Base-by-base conservation (phyloP, 2,329 filamentous ascomycete genomes). In the Clonostachys sp. region DNA sequence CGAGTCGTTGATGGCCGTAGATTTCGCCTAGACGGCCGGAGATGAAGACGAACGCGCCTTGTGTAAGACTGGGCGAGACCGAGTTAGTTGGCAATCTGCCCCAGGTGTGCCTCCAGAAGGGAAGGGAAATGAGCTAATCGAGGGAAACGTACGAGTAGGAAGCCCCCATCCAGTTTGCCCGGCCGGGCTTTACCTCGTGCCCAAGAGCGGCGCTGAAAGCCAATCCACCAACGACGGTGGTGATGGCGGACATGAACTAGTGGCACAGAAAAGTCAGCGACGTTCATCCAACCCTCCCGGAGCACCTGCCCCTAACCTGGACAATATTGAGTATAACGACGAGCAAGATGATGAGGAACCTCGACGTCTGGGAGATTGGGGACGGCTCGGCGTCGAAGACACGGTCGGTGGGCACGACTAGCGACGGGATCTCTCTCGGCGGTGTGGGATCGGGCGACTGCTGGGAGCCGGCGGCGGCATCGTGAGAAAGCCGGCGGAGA, bases 31-130 rank as follows among this genome's bases (percentile, higher is more conserved):
- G 60, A 1, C 77, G 70, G 6, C 77, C 77, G 7, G 68, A 70
- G 5, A 77, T 65, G 1, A 81, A 61, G 14, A 81, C 74, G 49
- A 80, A 78, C 2, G 75, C 68, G 5, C 77, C 71, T 50, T 77
- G 73, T 0, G 75, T 72, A 12, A 78, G 59, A 2, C 71, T 75
- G 34, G 18, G 24, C 24, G 24, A 30, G 24, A 30, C 24, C 8
- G 24, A n/a, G 34, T n/a, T 9, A 4, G 34, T 46, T 24, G 40
- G 42, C 20, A 33, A 30, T 30, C 10, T 30, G 24, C 24, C 10
- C 24, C 24, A 10, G 8, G 8, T 30, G 24, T 30, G 10, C 24
- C 24, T 30, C 24, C 4, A 4, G 9, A 30, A 30, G 3, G 24
- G 8, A 18, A 45, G 40, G 20, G 10, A 33, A 18, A 33, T 30